A percentile compares a stretch with the other conserved stretches of the same genome.
Evolutionary conservation across 306 rosid species (phyloP).

Genomic region (Pueraria montana): DNA sequence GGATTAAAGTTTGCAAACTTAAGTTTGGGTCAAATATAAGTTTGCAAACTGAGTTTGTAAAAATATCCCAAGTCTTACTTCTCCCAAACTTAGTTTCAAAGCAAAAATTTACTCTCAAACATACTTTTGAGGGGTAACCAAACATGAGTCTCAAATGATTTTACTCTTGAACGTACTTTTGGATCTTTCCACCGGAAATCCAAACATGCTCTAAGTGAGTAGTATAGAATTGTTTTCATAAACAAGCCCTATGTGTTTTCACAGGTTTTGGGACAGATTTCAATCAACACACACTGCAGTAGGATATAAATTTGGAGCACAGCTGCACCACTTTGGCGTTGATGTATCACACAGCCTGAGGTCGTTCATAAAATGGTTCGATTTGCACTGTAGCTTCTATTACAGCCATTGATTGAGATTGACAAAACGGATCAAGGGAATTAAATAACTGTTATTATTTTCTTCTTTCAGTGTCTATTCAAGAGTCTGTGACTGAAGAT

Average conservation of each 20-base stretch:
- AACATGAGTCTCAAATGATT: too few relatives aligned
- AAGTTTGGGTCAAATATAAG: too few relatives aligned
- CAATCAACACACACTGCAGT: constrained; percentile 8
- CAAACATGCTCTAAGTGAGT: too few relatives aligned
- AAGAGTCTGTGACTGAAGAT: constrained; percentile 38
- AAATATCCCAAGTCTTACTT: too few relatives aligned
- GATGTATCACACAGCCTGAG: constrained; percentile 16
- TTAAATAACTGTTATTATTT: constrained; percentile 11
- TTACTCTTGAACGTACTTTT: too few relatives aligned
- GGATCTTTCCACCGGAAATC: too few relatives aligned
- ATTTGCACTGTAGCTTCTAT: constrained; percentile 12
- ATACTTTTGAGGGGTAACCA: too few relatives aligned
- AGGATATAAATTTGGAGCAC: constrained; percentile 21
- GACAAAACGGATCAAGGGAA: constrained; percentile 20
- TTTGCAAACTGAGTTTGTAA: too few relatives aligned
- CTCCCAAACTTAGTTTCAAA: too few relatives aligned
- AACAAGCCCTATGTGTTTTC: not conserved
- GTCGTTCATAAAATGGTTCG: constrained; percentile 19
- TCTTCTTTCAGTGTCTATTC: constrained; percentile 36
- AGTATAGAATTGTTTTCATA: too few relatives aligned
- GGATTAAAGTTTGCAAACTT: too few relatives aligned
- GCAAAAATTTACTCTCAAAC: too few relatives aligned
- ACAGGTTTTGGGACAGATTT: constrained; percentile 46
- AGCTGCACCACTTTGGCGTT: constrained; percentile 20
- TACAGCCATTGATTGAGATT: constrained; percentile 35